Evolutionary conservation across 1,139 yeast genomes (phyloP).

Genomic region (Eremothecium cymbalariae): DNA sequence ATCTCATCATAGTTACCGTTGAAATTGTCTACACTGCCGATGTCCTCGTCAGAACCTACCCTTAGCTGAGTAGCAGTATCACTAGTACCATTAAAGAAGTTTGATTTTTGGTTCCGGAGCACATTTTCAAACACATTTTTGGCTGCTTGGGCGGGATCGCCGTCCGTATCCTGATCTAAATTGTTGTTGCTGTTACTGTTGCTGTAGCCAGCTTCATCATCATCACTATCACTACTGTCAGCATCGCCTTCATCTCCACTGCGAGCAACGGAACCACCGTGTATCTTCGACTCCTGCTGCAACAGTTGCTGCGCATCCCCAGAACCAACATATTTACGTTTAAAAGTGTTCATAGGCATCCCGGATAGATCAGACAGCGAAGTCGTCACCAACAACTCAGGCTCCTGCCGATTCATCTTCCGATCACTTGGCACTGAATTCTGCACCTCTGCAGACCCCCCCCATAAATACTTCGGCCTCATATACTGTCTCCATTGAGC

Average conservation of each 20-base stretch:
- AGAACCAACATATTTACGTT: slow-evolving; percentile 14
- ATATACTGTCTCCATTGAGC: slow-evolving; percentile 25
- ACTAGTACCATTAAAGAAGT: slow-evolving; percentile 9
- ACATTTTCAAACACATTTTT: slow-evolving; percentile 24
- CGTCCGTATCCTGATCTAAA: slow-evolving; percentile 15
- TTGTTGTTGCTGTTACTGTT: slow-evolving; percentile 1
- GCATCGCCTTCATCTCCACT: slow-evolving; percentile 2
- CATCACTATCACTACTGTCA: slow-evolving; percentile 2
- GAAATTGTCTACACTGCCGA: slow-evolving; percentile 1
- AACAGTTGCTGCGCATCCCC: slow-evolving; percentile 3
- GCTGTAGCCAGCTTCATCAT: slow-evolving; percentile 1
- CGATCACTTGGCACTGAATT: slow-evolving; percentile 6
- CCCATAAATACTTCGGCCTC: slow-evolving; percentile 6
- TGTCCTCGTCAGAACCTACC: slow-evolving; percentile 3
- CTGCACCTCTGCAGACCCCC: slow-evolving; percentile 7
- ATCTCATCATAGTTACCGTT: slow-evolving; percentile 1
- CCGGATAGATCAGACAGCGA: slow-evolving; percentile 25
- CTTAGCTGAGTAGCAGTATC: neutral
- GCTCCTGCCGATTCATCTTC: slow-evolving; percentile 5
- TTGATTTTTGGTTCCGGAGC: slow-evolving; percentile 21
- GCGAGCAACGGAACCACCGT: too few relatives aligned
- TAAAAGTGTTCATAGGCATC: slow-evolving; percentile 25
- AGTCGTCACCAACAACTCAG: slow-evolving; percentile 22
- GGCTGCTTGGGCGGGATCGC: slow-evolving; percentile 24
- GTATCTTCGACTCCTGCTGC: too few relatives aligned